Base-by-base conservation (phyloP, 176 grass and related monocot species). In the Oropetium thomaeum region DNA sequence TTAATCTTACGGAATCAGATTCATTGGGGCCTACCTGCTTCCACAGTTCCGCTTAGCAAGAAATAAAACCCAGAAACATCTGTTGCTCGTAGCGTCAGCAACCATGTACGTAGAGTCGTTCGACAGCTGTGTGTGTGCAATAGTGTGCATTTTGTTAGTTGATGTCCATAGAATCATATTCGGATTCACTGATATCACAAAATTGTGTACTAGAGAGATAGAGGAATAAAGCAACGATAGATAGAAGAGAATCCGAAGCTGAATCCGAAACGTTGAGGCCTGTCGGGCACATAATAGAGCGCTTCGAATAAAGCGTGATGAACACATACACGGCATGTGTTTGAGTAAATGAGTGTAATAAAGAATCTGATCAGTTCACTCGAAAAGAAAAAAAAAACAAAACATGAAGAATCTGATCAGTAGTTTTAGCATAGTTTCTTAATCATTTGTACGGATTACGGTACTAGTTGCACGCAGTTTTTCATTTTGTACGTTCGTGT, bases 181-280 rank as follows among this genome's bases (percentile, higher is more conserved):
- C 26, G 25, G 28, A 43, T 41, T 41, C 25, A 38, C 26, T 66
- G 38, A 49, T 14, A 49, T 15, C 15, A 42, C n/a, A 38, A 66
- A 1, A 49, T 3, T 54, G 44, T 38, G 8, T n/a, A n/a, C n/a
- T 26, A 43, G 63, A 73, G 27, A 39, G 28, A 2, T 1, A 14
- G 31, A 22, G 41, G 67, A 82, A 87, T 87, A 82, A 82, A 78
- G 67, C 32, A 9, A 8, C n/a, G 35, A 38, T 38, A 38, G 19
- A 34, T 58, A 13, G n/a, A 42, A 16, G 45, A 47, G 39, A 59
- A 77, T 44, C n/a, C 40, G 66, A 25, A 65, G 45, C 74, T 37
- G 11, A 6, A 17, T 33, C 23, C 19, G 35, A 72, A 26, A 4
- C 16, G 9, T 38, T 16, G 26, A 42, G 31, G n/a, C 8, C 1